phyloP scores from a whole-genome alignment of 306 rosid genomes.

The Prosopis cineraria region DNA sequence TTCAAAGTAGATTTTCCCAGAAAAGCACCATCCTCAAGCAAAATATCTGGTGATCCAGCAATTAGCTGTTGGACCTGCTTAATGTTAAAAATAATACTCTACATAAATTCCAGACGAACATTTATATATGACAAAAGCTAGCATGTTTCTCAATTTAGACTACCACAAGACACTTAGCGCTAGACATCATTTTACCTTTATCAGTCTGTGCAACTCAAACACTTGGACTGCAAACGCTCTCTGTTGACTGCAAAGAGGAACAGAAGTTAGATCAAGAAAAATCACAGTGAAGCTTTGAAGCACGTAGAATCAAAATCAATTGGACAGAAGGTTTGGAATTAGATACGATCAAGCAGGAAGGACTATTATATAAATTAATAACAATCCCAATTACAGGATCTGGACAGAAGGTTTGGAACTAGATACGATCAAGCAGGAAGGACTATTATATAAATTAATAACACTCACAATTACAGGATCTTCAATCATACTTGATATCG shows the following conservation, averaged over 20 bases:
- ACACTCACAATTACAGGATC: background rate
- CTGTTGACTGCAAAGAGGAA: slow-evolving; percentile 74
- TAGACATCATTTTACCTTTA: slow-evolving; percentile 51
- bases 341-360: background rate
- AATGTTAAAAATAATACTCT: slow-evolving; percentile 20
- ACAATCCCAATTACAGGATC: background rate
- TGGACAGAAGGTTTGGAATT: slow-evolving; percentile 16
- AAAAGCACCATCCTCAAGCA: slow-evolving; percentile 65
- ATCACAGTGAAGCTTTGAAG: slow-evolving; percentile 13
- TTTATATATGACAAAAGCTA: slow-evolving; percentile 9
- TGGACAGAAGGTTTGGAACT: background rate
- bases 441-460: slow-evolving; percentile 2
- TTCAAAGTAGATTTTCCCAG: slow-evolving; percentile 46
- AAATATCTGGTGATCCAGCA: slow-evolving; percentile 69
- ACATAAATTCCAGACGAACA: slow-evolving; percentile 15
- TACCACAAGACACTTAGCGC: slow-evolving; percentile 6
- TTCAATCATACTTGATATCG: background rate
- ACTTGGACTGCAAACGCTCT: slow-evolving; percentile 63
- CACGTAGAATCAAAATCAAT: slow-evolving; percentile 22
- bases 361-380: slow-evolving; percentile 2
- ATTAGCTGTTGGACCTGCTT: slow-evolving; percentile 76
- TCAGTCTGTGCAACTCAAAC: slow-evolving; percentile 65
- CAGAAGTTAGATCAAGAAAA: slow-evolving; percentile 51
- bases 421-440: background rate
- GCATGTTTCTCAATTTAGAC: slow-evolving; percentile 19